Evolutionary conservation across 139 green algal genomes (phyloP), one percentile per base, ranked within the genome.

Genomic region (Asterochloris erici): DNA sequence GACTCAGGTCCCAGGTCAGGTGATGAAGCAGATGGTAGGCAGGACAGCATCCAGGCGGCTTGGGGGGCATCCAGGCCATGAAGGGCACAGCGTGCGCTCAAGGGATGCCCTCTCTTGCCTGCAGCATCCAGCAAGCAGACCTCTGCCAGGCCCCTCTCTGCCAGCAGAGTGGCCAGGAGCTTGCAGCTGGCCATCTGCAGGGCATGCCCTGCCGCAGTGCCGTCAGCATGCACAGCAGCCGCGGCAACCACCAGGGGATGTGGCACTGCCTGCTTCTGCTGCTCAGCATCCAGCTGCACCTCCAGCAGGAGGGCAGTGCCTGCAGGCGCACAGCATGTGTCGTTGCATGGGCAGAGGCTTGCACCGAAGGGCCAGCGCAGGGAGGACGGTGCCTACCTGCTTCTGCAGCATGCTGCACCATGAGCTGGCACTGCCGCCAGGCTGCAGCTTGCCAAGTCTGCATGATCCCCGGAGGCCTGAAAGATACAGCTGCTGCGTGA

Each of bases 111-210:
- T 54, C 38, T 54, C 38, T 54, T 54, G 38, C 38, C 38, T 54
- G 2, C 38, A 54, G 38, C 38, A 54, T 54, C 38, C 38, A 54
- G 23, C 70, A 79, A 28, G 29, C 77, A 74, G 13, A n/a, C 83
- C 71, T 70, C 83, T 27, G 64, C 28, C 26, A 74, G 47, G 73
- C 82, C 61, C 11, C 64, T 63, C 16, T n/a, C 63, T 19, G 80
- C 27, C 74, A 90, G 78, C 26, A 91, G 81, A 15, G 78, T 77
- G 0, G 81, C 83, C 79, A 85, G 1, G 71, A 90, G 68, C 47
- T 85, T 79, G 78, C 78, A 82, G 78, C 78, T 82, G 12, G 85
- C 82, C 26, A 87, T 74, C 64, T 74, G 27, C 60, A 54, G n/a
- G 63, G 69, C 23, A 21, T 61, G 11, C 38, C 74, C 62, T 61